Evolutionary conservation across 2,329 filamentous ascomycete species (phyloP).

Genomic region (Didymella pomorum): DNA sequence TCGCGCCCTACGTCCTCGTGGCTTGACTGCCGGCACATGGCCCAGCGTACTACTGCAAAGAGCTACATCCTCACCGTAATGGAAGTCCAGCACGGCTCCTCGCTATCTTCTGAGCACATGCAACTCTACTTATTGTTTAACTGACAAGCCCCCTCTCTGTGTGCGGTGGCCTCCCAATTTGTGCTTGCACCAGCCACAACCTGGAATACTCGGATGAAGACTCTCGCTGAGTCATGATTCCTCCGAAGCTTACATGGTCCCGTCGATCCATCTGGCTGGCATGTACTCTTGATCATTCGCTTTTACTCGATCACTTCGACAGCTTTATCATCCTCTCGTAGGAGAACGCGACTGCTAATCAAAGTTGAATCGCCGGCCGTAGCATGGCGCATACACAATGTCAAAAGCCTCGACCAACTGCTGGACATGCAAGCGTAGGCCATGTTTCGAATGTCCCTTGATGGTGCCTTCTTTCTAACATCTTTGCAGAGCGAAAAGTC

Average conservation of each 20-base stretch:
- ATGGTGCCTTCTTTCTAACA: constrained; percentile 23
- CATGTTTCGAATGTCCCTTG: background rate
- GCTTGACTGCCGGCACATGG: background rate
- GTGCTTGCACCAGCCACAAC: background rate
- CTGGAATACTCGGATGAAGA: constrained; percentile 11
- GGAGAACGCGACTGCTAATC: too few species aligned
- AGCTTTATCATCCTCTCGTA: too few species aligned
- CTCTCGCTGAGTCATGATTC: constrained; percentile 12
- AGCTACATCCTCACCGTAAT: too few species aligned
- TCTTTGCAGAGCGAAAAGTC: constrained; percentile 55
- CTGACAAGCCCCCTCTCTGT: too few species aligned
- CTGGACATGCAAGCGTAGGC: constrained; percentile 56
- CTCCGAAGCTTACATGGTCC: constrained; percentile 5
- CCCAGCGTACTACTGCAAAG: background rate
- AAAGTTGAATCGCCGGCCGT: too few species aligned
- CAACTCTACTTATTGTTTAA: background rate
- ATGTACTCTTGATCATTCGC: background rate
- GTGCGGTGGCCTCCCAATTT: background rate
- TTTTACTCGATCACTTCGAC: too few species aligned
- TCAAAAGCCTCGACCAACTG: constrained; percentile 37
- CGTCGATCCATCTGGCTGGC: background rate
- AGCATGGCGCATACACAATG: constrained; percentile 16
- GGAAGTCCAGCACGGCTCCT: background rate
- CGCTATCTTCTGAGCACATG: background rate
- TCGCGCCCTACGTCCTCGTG: background rate